Percentiles rank a stretch among this genome's conserved stretches.
phyloP scores from a whole-genome alignment of 805 yeast genomes.

The Candida manassasensis region DNA sequence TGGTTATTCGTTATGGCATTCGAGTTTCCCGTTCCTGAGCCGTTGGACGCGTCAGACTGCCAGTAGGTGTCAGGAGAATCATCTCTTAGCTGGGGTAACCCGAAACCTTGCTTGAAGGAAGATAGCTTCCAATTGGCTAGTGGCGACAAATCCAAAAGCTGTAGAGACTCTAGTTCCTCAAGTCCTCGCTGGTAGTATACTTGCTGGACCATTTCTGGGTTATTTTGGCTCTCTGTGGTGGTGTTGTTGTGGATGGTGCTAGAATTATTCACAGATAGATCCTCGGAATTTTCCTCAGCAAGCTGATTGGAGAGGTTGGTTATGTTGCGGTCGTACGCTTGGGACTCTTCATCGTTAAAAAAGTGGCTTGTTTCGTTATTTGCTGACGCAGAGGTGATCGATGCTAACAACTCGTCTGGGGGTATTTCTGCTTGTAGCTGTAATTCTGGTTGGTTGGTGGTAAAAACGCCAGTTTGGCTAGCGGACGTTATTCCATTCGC shows the following conservation, averaged over 20 bases:
- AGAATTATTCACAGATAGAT: slow-evolving; percentile 4
- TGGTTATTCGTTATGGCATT: slow-evolving; percentile 26
- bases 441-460: slow-evolving; percentile 18
- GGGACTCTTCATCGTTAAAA: slow-evolving; percentile 8
- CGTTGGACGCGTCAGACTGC: slow-evolving; percentile 85
- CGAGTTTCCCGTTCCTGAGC: slow-evolving; percentile 17
- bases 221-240: slow-evolving; percentile 22
- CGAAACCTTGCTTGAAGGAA: slow-evolving; percentile 67
- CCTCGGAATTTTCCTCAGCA: slow-evolving; percentile 6
- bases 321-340: slow-evolving; percentile 10
- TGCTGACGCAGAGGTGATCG: slow-evolving; percentile 18
- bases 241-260: slow-evolving; percentile 1
- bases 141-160: slow-evolving; percentile 70
- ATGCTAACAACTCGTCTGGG: slow-evolving; percentile 26
- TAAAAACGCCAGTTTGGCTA: neutral
- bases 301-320: slow-evolving; percentile 5
- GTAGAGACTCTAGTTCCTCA: slow-evolving; percentile 50
- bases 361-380: slow-evolving; percentile 1
- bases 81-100: slow-evolving; percentile 66
- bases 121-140: slow-evolving; percentile 84
- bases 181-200: slow-evolving; percentile 44
- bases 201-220: slow-evolving; percentile 37
- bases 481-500: neutral
- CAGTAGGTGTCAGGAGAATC: slow-evolving; percentile 72
- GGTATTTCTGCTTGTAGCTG: slow-evolving; percentile 26